phyloP scores from a whole-genome alignment of 495 filamentous ascomycete species.

The Saxophila tyrrhenica region DNA sequence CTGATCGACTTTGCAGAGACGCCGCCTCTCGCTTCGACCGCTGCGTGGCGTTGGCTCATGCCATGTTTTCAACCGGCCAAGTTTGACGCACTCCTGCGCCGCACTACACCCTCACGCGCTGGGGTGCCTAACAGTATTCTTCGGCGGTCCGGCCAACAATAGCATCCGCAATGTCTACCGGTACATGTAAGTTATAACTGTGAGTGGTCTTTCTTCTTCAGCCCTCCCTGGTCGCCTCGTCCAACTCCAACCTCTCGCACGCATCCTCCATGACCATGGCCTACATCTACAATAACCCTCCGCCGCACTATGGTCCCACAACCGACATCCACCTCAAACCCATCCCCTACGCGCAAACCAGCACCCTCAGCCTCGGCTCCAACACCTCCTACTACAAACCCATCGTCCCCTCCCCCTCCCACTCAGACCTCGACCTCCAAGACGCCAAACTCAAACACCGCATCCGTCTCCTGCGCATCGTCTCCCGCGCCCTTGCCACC shows the following conservation, averaged over 20 bases:
- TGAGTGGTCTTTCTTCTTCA: too few relatives aligned
- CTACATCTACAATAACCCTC: background rate
- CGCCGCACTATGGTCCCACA: background rate
- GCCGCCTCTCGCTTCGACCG: background rate
- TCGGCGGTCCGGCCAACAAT: too few relatives aligned
- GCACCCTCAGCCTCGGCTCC: background rate
- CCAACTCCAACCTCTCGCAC: background rate
- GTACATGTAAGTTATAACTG: too few relatives aligned
- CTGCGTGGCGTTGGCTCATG: too few relatives aligned
- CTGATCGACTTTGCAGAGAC: background rate
- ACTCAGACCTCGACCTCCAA: background rate
- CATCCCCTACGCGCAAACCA: background rate
- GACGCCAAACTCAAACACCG: conserved; percentile 8
- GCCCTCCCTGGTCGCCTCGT: background rate
- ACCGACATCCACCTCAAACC: background rate
- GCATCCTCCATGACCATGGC: background rate
- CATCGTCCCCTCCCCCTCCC: background rate
- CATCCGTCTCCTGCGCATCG: conserved; percentile 11
- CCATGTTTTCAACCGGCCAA: too few relatives aligned
- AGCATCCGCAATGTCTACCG: too few relatives aligned
- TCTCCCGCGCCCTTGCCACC: conserved; percentile 7
- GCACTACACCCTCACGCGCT: too few relatives aligned
- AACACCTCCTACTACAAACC: background rate
- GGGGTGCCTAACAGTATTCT: too few relatives aligned
- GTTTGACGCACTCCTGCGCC: too few relatives aligned